Evolutionary conservation across 345 rosid genomes (phyloP), one percentile per base, ranked within the genome.

Genomic region (Microthlaspi erraticum): DNA sequence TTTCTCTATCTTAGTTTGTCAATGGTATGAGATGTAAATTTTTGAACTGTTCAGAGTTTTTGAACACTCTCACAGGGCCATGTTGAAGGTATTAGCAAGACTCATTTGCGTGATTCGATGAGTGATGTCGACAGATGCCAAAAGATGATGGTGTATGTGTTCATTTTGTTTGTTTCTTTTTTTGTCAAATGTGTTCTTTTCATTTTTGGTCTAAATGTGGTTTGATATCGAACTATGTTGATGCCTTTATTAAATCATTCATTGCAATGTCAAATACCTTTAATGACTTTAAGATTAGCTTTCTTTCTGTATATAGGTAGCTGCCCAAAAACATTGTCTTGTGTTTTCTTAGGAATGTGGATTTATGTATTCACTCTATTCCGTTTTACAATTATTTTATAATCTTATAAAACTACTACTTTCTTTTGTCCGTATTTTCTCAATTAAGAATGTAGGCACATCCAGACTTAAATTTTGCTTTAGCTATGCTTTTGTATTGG

Each of bases 71-170:
- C 1, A 54, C 73, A 90, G 97, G 81, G 70, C 4, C 97, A 90
- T 77, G 87, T 93, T 0, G 94, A 83, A 77, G 89, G 80, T 55
- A 77, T 88, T 53, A 86, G 83, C 42, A 84, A 79, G 85, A 86
- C 88, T 41, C 97, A 90, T 80, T 75, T 93, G 59, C 91, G 97
- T 51, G 89, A 85, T 73, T 79, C 90, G 83, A 80, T 93, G 93
- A 76, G 66, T 44, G 97, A 90, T 64, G 42, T 71, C 3, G 79
- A 70, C 7, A 86, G 96, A 55, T 93, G 96, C 82, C 81, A 80
- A 73, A 79, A 87, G 1, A 90, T 93, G 97, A 79, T 71, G 83
- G 67, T 83, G 98, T 93, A 86, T 75, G 89, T 56, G 11, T 39
- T 46, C 5, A 10, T n/a, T n/a, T n/a, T n/a, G n/a, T n/a, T n/a